Conservation (phyloP, 2,329 filamentous ascomycete genomes). For the Trichoderma sp. region DNA sequence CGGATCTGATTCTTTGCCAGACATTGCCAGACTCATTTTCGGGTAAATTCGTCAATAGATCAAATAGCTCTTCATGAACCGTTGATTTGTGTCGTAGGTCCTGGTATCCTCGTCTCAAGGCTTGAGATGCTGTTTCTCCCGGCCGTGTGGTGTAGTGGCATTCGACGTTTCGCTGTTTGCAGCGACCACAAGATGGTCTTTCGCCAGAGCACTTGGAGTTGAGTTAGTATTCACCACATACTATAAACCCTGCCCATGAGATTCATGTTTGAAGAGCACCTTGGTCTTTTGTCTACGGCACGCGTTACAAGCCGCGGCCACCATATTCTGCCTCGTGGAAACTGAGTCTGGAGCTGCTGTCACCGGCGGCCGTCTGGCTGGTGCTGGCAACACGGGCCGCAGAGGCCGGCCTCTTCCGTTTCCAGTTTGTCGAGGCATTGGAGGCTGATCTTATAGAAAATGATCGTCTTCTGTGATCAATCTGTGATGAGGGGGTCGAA, state of each 20-base stretch:
- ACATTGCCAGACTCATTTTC: background rate
- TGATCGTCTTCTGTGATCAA: background rate
- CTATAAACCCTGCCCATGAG: too few species aligned
- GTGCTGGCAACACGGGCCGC: background rate
- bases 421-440: background rate
- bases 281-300: slow-evolving; percentile 1
- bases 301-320: background rate
- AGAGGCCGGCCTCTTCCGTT: background rate
- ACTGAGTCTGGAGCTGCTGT: background rate
- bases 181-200: background rate
- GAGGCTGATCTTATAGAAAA: background rate
- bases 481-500: background rate
- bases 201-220: background rate
- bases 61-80: background rate
- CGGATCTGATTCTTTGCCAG: background rate
- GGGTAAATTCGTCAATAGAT: background rate
- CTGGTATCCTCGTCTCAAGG: background rate
- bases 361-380: background rate
- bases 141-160: background rate
- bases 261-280: background rate
- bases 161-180: background rate
- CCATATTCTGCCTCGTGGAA: background rate
- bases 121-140: background rate
- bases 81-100: background rate
- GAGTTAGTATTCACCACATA: background rate